Base-by-base conservation (phyloP, 129 eudicot species). In the Erigeron canadensis region DNA sequence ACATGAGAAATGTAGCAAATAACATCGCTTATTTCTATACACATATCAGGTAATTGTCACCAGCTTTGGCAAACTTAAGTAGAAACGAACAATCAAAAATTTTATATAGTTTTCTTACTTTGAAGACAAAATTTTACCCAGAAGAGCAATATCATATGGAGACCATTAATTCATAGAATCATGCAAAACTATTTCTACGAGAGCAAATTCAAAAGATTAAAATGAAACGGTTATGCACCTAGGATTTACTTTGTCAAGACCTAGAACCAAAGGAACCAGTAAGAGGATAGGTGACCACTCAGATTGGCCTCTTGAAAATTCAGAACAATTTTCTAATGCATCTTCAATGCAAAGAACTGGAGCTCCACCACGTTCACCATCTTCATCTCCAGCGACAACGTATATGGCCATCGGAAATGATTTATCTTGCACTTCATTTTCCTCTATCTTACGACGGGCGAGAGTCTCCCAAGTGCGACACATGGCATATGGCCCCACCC, bases 401-500 rank as follows among this genome's bases (percentile, higher is more conserved):
- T 89, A 87, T 61, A 94, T 47, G 48, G 88, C 86, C 87, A 89
- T 85, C 58, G 90, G 82, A 13, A 87, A 58, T 55, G 84, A 79
- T 28, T 79, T 77, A 55, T 41, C 78, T 70, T 28, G 34, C 1
- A 15, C 53, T 78, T 76, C 70, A 61, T 45, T 73, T 43, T 83
- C 83, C 72, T 76, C 78, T 53, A 78, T 74, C 63, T 70, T 77
- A 57, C 77, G 42, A 10, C 81, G 91, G 13, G 87, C 83, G 68
- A 94, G 84, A 44, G 87, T 84, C 79, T 94, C 98, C 98, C 92
- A 94, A 22, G 97, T 82, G 71, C 98, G 97, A 68, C 98, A 89
- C 96, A 87, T 94, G 61, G 98, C 98, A 78, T 94, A 94, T 0
- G 98, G 96, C 42, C 98, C 98, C 18, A 94, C 95, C 98, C 98